Evolutionary conservation across 495 filamentous ascomycete species (phyloP), one percentile per base, ranked within the genome.

Genomic region (Aspergillus diversus): DNA sequence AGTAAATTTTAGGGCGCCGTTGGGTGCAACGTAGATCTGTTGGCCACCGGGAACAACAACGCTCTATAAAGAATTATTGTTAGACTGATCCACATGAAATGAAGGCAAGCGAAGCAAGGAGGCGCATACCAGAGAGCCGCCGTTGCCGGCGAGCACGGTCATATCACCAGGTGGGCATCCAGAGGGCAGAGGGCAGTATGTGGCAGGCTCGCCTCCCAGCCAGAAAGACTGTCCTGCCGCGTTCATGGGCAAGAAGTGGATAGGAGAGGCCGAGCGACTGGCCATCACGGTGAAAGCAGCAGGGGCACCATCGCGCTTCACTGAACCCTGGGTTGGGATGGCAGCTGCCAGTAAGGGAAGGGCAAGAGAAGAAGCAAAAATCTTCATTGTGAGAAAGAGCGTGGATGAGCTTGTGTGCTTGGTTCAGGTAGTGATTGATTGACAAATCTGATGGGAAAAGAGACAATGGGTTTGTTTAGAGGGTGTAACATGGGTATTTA

Each of bases 21-120:
- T 69, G 5, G 82, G 75, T 16, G 66, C 72, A 37, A 91, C 77
- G 72, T 89, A 92, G 73, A 86, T 80, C 60, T 75, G 74, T 66
- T 91, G 87, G 27, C 89, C 88, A 49, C 87, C 88, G 16, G 89
- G 87, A 33, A 91, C 88, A 51, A 75, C 68, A 60, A 84, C 82
- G 64, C 80, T 67, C 78, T 75, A 60, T 27, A 35, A 15, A 54
- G 33, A 21, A 34, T 49, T 31, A n/a, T 34, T 52, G 16, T 50
- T 50, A 17, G 21, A 7, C 5, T 27, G 5, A 1, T 27, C 6
- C 6, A 43, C 27, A 5, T 3, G 33, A 31, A 32, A 15, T 33
- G 34, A 27, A 35, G 35, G 11, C 12, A 37, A 16, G 21, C 46
- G 50, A 34, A 33, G 15, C 17, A 42, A 11, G 47, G 52, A 37